A percentile compares a stretch with the other conserved stretches of the same genome.
Evolutionary conservation across 192 early-diverging fungal genomes (phyloP).

Genomic region (Fimicolochytrium jonesii): DNA sequence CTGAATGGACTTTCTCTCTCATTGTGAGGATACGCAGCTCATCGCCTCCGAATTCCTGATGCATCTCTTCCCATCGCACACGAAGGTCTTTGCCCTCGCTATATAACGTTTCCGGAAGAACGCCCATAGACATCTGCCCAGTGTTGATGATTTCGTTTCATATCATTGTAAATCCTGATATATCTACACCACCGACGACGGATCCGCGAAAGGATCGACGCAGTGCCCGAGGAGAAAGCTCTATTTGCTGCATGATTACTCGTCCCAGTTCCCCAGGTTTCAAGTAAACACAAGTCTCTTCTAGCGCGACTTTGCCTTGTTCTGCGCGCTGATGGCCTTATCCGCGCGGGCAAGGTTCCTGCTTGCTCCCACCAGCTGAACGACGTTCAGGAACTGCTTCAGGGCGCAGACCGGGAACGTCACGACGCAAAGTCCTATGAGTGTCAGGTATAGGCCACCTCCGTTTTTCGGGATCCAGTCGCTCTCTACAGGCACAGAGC

Average conservation of each 20-base stretch:
- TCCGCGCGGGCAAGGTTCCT: conserved; percentile 72
- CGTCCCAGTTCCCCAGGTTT: too few species aligned
- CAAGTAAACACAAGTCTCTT: too few species aligned
- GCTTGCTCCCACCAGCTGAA: conserved; percentile 88
- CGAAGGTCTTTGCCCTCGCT: not conserved
- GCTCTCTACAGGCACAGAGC: conserved; percentile 13
- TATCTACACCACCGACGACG: too few species aligned
- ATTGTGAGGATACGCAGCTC: not conserved
- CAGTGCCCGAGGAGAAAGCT: too few species aligned
- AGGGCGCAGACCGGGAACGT: conserved; percentile 72
- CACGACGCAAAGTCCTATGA: conserved; percentile 17
- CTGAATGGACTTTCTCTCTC: not conserved
- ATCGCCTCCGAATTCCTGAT: not conserved
- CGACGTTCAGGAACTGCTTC: conserved; percentile 91
- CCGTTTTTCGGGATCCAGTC: conserved; percentile 4
- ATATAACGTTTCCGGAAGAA: not conserved
- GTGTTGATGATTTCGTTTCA: too few species aligned
- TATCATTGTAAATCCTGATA: too few species aligned
- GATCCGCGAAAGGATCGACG: too few species aligned
- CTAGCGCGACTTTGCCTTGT: too few species aligned
- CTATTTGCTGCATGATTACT: too few species aligned
- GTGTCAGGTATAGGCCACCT: conserved; percentile 8
- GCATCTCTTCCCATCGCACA: too few species aligned
- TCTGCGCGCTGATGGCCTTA: too few species aligned
- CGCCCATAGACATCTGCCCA: too few species aligned